Evolutionary conservation across 169 alveolate species (phyloP).

Genomic region (Plasmodium falciparum): DNA sequence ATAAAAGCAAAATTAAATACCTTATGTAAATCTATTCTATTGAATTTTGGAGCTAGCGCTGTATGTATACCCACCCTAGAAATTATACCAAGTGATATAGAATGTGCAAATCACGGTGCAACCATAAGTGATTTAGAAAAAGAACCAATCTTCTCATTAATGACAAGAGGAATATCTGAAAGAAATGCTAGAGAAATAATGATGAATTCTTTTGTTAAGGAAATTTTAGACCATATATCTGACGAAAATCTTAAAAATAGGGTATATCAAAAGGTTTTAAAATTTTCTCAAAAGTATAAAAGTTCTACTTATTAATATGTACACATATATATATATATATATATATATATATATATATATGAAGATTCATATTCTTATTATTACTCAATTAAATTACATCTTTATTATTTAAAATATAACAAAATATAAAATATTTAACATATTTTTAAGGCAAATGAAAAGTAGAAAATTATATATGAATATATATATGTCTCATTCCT

Average conservation of each 20-base stretch:
- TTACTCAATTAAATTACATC: no score
- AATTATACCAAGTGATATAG: conserved; percentile 81
- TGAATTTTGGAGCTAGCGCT: conserved; percentile 81
- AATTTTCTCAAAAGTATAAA: conserved; percentile 47
- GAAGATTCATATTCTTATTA: no score
- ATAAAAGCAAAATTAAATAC: conserved; percentile 78
- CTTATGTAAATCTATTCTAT: conserved; percentile 75
- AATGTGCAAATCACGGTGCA: conserved; percentile 82
- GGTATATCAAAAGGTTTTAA: conserved; percentile 40
- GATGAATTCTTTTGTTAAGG: conserved; percentile 79
- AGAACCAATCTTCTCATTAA: conserved; percentile 80
- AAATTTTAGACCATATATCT: conserved; percentile 63
- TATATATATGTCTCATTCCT: no score
- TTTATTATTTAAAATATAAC: no score
- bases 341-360: not conserved
- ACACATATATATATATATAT: conserved; percentile 2
- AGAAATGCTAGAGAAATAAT: conserved; percentile 70
- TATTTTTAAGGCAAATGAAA: no score
- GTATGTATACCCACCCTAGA: conserved; percentile 82
- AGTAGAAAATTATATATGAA: no score
- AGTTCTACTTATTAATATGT: not conserved
- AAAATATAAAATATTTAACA: no score
- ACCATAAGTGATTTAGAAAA: conserved; percentile 80
- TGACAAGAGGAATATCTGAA: conserved; percentile 79
- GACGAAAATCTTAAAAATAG: conserved; percentile 59